Conservation (phyloP, 805 yeast species). For the Jamesozyma lodderae region DNA sequence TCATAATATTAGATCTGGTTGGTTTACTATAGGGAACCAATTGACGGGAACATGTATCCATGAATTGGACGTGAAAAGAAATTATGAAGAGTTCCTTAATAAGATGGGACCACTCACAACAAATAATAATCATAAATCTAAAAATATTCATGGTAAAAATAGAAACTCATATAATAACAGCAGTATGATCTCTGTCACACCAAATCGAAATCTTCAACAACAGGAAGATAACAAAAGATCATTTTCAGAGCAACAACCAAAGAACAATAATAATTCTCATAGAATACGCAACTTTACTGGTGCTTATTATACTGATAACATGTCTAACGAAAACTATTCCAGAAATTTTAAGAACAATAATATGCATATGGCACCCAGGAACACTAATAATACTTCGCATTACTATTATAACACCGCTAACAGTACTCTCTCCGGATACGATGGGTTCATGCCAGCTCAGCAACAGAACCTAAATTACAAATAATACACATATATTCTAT, state of each 20-base stretch:
- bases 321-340: too few species aligned
- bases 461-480: too few species aligned
- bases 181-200: not conserved
- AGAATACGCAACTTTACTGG: too few species aligned
- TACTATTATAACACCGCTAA: too few species aligned
- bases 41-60: slow-evolving; percentile 48
- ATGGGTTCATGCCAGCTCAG: too few species aligned
- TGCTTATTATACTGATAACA: too few species aligned
- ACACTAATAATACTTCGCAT: too few species aligned
- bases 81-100: slow-evolving; percentile 27
- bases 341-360: too few species aligned
- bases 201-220: not conserved
- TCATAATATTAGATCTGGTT: slow-evolving; percentile 79
- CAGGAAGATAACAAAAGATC: not conserved
- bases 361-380: too few species aligned
- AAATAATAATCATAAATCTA: not conserved
- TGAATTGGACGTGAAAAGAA: slow-evolving; percentile 47
- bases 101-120: not conserved
- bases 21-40: slow-evolving; percentile 86
- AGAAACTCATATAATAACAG: not conserved
- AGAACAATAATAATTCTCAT: not conserved
- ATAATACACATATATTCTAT: too few species aligned
- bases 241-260: not conserved
- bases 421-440: too few species aligned
- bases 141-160: not conserved